Conservation (phyloP, 2,329 filamentous ascomycete species). For the Pyricularia pennisetigena region DNA sequence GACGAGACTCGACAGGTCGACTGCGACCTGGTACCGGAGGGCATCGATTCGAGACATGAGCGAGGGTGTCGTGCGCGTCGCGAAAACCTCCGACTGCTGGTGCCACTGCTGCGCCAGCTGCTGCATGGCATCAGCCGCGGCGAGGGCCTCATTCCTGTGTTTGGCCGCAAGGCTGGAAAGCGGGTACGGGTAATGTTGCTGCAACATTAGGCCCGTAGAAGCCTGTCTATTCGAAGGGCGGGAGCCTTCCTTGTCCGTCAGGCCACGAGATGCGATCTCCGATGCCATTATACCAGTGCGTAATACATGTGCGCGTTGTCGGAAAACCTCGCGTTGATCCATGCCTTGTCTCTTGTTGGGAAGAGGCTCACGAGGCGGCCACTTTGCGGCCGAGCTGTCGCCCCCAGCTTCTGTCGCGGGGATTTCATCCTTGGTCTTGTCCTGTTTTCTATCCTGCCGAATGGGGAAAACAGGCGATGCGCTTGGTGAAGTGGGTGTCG, state of each 20-base stretch:
- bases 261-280: conserved; percentile 60
- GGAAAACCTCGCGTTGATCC: conserved; percentile 65
- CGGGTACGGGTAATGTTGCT: conserved; percentile 17
- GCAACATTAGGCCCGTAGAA: background rate
- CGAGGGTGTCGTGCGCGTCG: conserved; percentile 41
- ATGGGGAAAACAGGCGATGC: background rate
- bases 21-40: conserved; percentile 34
- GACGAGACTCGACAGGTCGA: conserved; percentile 50
- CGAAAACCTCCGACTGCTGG: conserved; percentile 49
- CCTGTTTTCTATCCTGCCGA: background rate
- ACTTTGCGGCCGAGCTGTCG: background rate
- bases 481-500: conserved; percentile 5
- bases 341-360: conserved; percentile 17
- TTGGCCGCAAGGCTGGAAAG: conserved; percentile 10
- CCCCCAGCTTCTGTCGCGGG: background rate
- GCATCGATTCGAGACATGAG: conserved; percentile 38
- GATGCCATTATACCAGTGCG: conserved; percentile 84
- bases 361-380: background rate
- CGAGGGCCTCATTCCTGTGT: conserved; percentile 29
- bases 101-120: conserved; percentile 45
- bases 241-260: conserved; percentile 20
- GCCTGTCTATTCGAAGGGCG: background rate
- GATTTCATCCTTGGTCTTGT: background rate
- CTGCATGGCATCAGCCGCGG: conserved; percentile 36
- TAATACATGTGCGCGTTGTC: conserved; percentile 66